Conservation (phyloP, 192 early-diverging fungal genomes). For the Thoreauomyces humboldtii region DNA sequence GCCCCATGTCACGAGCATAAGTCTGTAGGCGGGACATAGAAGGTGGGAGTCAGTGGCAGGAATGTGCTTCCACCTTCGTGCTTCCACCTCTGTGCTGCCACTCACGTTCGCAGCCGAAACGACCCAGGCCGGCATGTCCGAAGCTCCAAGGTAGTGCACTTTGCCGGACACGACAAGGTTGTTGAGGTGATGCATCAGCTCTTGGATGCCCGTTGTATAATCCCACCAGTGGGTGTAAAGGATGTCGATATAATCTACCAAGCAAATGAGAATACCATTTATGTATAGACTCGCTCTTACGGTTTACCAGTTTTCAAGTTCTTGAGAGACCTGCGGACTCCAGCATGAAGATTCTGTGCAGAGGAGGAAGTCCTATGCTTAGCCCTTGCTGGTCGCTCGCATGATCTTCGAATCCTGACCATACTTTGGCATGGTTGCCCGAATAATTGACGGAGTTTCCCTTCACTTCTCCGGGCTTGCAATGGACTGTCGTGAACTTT, state of each 20-base stretch:
- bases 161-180: conserved; percentile 16
- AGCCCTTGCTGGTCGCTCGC: too few species aligned
- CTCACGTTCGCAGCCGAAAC: conserved; percentile 22
- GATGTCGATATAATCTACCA: conserved; percentile 12
- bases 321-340: conserved; percentile 6
- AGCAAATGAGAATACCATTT: too few species aligned
- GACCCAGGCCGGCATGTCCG: conserved; percentile 25
- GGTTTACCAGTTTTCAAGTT: conserved; percentile 16
- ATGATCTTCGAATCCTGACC: too few species aligned
- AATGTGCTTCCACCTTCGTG: too few species aligned
- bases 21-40: too few species aligned
- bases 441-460: conserved; percentile 2
- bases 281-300: too few species aligned
- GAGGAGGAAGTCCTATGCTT: too few species aligned
- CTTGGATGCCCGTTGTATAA: conserved; percentile 9
- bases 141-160: conserved; percentile 23
- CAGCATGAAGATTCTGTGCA: not conserved
- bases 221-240: conserved; percentile 21
- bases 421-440: conserved; percentile 13
- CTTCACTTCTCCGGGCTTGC: not conserved
- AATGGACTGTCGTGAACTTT: conserved; percentile 10
- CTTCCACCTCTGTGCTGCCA: too few species aligned
- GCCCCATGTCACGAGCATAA: conserved; percentile 2
- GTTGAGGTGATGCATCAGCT: conserved; percentile 26
- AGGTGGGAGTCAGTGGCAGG: too few species aligned